phyloP scores from a whole-genome alignment of 768 basidiomycete genomes.

The Leucocoprinus birnbaumii region DNA sequence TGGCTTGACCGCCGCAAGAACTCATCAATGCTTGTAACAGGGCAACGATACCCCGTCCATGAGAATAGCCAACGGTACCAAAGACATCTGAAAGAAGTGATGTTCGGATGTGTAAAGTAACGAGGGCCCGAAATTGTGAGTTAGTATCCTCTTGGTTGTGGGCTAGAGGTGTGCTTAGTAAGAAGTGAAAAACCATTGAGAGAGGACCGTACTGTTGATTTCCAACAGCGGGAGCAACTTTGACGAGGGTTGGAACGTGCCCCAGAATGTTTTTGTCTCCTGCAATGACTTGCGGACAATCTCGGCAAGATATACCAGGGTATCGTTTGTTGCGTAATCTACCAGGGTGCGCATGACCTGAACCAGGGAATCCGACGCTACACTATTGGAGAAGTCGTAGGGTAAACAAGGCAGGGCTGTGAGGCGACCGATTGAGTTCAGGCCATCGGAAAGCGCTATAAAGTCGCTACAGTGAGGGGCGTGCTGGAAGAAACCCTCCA shows the following conservation, averaged over 20 bases:
- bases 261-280: constrained; percentile 75
- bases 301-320: constrained; percentile 64
- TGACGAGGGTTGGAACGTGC: constrained; percentile 45
- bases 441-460: constrained; percentile 67
- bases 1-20: constrained; percentile 56
- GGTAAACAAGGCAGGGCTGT: constrained; percentile 86
- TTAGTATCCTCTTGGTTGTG: constrained; percentile 52
- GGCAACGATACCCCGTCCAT: constrained; percentile 71
- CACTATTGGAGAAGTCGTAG: constrained; percentile 82
- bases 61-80: constrained; percentile 76
- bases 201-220: constrained; percentile 34
- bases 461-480: constrained; percentile 89
- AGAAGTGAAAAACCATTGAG: not conserved
- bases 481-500: constrained; percentile 94
- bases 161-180: constrained; percentile 25
- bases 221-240: constrained; percentile 68
- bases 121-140: constrained; percentile 64
- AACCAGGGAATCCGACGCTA: constrained; percentile 83
- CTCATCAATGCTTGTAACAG: constrained; percentile 75
- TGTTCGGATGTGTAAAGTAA: constrained; percentile 75
- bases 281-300: constrained; percentile 69
- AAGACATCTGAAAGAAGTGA: constrained; percentile 87
- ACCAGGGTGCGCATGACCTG: constrained; percentile 88
- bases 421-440: constrained; percentile 71
- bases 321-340: constrained; percentile 79